Evolutionary conservation across 176 grass and related monocot species (phyloP).

Genomic region (Triticum urartu): DNA sequence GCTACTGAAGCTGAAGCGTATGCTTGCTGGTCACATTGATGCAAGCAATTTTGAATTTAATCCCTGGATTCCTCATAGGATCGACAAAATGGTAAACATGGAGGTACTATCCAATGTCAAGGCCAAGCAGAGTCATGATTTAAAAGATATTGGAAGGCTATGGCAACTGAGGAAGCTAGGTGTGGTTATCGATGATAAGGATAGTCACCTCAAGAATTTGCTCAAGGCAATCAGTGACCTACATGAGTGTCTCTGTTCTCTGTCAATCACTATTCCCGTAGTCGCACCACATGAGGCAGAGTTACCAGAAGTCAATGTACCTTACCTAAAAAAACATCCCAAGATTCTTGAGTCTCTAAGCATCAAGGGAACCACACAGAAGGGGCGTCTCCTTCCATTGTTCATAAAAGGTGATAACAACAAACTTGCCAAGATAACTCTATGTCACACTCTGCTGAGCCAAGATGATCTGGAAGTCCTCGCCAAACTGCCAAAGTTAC

Average conservation of each 20-base stretch:
- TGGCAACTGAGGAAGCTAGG: no score
- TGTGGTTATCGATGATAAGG: no score
- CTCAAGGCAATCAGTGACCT: no score
- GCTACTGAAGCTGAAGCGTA: constrained; percentile 21
- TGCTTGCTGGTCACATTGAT: constrained; percentile 13
- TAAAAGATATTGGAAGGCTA: no score
- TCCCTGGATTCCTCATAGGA: neutral
- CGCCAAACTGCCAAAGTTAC: neutral
- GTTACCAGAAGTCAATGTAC: neutral
- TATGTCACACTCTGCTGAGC: neutral
- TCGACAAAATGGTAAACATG: neutral
- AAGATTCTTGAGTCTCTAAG: constrained; percentile 25
- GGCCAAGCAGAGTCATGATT: no score
- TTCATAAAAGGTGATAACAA: fast-evolving
- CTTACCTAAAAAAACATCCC: neutral
- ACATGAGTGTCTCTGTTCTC: neutral
- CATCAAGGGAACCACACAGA: neutral
- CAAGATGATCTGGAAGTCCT: neutral
- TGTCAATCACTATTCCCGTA: neutral
- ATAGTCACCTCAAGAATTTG: no score
- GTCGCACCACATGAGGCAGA: fast-evolving
- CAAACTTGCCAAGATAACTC: constrained; percentile 24
- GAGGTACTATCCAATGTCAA: neutral
- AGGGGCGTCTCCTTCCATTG: neutral
- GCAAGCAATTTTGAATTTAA: neutral